A percentile compares a stretch with the other conserved stretches of the same genome.
Conservation (phyloP, 2,329 filamentous ascomycete species). For the Rhexocercosporidium sp. region DNA sequence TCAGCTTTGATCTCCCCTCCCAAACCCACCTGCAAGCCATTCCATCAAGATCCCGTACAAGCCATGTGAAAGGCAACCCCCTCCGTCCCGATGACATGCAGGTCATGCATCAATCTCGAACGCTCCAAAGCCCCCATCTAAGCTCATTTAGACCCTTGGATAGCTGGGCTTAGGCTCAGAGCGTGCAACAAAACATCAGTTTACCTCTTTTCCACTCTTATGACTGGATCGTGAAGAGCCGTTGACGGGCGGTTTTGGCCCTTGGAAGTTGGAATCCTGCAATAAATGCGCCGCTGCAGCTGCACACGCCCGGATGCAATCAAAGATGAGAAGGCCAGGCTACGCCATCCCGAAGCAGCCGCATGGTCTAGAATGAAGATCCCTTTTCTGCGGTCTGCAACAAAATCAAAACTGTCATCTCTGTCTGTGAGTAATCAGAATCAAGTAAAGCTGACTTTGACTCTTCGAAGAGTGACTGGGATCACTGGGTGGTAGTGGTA, state of each 20-base stretch:
- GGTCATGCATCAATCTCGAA: slow-evolving; percentile 6
- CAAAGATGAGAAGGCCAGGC: slow-evolving; percentile 3
- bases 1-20: background rate
- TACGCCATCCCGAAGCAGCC: background rate
- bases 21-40: background rate
- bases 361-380: slow-evolving; percentile 6
- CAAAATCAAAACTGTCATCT: background rate
- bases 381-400: slow-evolving; percentile 13
- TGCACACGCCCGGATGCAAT: slow-evolving; percentile 10
- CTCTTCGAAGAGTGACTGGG: too few relatives aligned
- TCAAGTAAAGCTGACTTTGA: background rate
- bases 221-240: slow-evolving; percentile 6
- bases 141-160: slow-evolving; percentile 1
- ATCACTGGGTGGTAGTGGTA: too few relatives aligned
- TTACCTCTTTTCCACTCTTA: background rate
- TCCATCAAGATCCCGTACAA: background rate
- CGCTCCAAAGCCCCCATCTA: slow-evolving; percentile 1
- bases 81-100: background rate
- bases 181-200: slow-evolving; percentile 4
- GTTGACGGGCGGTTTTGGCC: background rate
- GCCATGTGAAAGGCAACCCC: background rate
- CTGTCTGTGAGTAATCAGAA: background rate
- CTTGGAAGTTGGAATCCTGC: slow-evolving; percentile 4
- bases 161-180: background rate
- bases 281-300: background rate